phyloP scores from a whole-genome alignment of 371 early-diverging fungal genomes.

The Rhizomucor miehei region DNA sequence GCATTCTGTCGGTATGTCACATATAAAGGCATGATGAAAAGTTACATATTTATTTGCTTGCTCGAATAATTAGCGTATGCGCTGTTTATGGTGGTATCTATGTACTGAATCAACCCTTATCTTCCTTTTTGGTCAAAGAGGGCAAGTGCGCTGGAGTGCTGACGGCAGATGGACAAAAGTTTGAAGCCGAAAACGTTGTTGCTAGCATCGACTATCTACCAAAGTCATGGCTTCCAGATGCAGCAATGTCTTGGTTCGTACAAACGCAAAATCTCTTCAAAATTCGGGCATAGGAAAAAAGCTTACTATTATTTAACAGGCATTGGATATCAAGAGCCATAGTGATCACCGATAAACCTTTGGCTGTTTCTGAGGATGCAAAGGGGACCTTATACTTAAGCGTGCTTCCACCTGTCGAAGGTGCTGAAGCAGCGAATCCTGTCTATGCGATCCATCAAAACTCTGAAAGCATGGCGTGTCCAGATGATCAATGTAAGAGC shows the following conservation, averaged over 20 bases:
- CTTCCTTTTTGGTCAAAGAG: slow-evolving; percentile 33
- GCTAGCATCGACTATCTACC: slow-evolving; percentile 52
- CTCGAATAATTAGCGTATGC: slow-evolving; percentile 50
- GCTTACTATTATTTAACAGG: slow-evolving; percentile 22
- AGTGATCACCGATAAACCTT: slow-evolving; percentile 40
- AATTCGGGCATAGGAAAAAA: background rate
- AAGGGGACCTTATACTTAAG: slow-evolving; percentile 41
- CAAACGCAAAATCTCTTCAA: too few species aligned
- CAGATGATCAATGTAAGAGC: slow-evolving; percentile 57
- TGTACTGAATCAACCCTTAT: slow-evolving; percentile 61
- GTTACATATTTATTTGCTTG: background rate
- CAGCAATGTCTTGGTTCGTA: slow-evolving; percentile 24
- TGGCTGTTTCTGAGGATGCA: slow-evolving; percentile 32
- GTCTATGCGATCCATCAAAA: slow-evolving; percentile 56
- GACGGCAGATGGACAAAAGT: slow-evolving; percentile 43
- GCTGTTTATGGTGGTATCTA: slow-evolving; percentile 92
- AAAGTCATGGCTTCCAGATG: slow-evolving; percentile 30
- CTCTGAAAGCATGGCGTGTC: slow-evolving; percentile 63
- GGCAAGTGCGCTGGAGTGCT: slow-evolving; percentile 42
- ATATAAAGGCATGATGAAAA: background rate
- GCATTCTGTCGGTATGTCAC: slow-evolving; percentile 79
- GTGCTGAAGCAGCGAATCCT: slow-evolving; percentile 25
- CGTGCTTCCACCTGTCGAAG: slow-evolving; percentile 59
- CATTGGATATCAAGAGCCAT: slow-evolving; percentile 51
- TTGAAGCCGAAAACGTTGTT: slow-evolving; percentile 47